These are phyloP conservation scores for Adiantum capillusveneris DNA, from an alignment of 75 land plant genomes.

Conservation along the genomic window DNA sequence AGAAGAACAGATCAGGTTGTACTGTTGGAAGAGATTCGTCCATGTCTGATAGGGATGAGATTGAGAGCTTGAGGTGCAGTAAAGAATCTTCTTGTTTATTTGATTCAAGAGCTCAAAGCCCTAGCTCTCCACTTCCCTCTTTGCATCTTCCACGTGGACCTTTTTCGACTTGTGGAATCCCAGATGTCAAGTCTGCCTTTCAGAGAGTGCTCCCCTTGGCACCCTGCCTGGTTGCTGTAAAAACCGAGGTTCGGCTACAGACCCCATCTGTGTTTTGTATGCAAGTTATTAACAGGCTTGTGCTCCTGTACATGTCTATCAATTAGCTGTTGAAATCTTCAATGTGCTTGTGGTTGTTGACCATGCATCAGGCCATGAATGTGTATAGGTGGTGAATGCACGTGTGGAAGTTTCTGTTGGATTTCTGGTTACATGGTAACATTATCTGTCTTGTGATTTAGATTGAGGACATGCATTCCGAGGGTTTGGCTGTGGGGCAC, in stretches of 20 bases:
- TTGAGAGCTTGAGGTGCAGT: not conserved
- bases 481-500: not conserved
- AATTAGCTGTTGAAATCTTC: no score
- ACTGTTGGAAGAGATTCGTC: not conserved
- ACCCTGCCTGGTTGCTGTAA: no score
- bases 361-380: no score
- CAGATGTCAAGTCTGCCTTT: slow-evolving; percentile 1
- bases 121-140: not conserved
- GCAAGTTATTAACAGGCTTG: no score
- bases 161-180: not conserved
- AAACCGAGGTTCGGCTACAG: no score
- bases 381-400: no score
- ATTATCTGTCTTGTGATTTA: not conserved
- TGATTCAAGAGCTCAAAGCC: not conserved
- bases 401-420: not conserved
- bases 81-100: not conserved
- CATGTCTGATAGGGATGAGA: not conserved
- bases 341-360: no score
- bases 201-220: not conserved
- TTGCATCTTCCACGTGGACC: not conserved
- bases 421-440: not conserved
- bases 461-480: not conserved
- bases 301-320: no score
- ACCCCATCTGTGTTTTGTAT: no score
- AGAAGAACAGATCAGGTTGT: not conserved